Conservation (phyloP, 2,329 filamentous ascomycete species). For the Calonectria pteridis region DNA sequence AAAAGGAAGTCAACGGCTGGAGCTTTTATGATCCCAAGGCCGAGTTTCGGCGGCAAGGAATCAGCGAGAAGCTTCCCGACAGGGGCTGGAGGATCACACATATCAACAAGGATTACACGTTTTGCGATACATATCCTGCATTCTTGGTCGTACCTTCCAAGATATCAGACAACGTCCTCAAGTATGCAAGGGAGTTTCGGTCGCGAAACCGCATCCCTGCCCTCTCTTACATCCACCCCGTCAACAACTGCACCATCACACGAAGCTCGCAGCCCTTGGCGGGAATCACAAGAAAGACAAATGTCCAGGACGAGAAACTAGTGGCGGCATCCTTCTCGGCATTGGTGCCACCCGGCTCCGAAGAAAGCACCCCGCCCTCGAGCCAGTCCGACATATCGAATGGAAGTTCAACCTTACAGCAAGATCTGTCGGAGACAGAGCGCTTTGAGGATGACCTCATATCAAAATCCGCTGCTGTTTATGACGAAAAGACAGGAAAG, state of each 20-base stretch:
- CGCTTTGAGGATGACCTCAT: conserved; percentile 78
- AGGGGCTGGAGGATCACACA: conserved; percentile 89
- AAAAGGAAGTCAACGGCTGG: conserved; percentile 85
- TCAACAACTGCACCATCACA: conserved; percentile 98
- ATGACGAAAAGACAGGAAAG: conserved; percentile 71
- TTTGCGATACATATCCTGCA: conserved; percentile 92
- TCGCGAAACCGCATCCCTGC: conserved; percentile 90
- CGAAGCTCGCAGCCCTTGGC: conserved; percentile 93
- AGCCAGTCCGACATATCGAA: conserved; percentile 65
- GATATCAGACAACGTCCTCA: conserved; percentile 97
- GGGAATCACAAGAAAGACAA: conserved; percentile 87
- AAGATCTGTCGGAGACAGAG: conserved; percentile 72
- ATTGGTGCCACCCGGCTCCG: conserved; percentile 49
- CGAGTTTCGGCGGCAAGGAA: conserved; percentile 90
- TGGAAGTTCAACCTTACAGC: conserved; percentile 51
- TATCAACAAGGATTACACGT: conserved; percentile 91
- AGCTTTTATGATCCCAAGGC: conserved; percentile 84
- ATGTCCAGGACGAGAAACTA: conserved; percentile 94
- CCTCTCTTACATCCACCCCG: conserved; percentile 92
- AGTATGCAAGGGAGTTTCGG: conserved; percentile 90
- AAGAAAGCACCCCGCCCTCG: conserved; percentile 49
- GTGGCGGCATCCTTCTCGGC: conserved; percentile 87
- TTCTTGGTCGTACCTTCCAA: conserved; percentile 85
- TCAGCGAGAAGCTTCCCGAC: conserved; percentile 82
- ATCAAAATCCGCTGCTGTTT: conserved; percentile 52